These are phyloP conservation scores for Petunia secreta DNA, from an alignment of 257 asterid species.

Conservation along the genomic window DNA sequence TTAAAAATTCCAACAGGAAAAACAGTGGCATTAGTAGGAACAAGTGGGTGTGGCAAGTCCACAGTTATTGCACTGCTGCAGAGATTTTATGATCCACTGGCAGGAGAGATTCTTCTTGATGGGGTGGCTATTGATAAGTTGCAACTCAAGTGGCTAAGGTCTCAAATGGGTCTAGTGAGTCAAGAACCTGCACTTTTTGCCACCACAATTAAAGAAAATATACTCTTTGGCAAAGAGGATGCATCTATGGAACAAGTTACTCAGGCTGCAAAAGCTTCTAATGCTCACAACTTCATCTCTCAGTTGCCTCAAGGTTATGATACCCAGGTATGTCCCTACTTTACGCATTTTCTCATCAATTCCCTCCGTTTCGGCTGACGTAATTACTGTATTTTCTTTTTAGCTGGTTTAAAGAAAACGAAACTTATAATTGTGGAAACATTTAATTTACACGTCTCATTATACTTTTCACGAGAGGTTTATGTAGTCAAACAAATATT, in stretches of 20 bases:
- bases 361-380: no score
- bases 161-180: slow-evolving; percentile 97
- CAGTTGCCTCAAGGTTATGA: slow-evolving; percentile 87
- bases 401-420: no score
- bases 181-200: slow-evolving; percentile 97
- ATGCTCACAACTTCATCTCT: slow-evolving; percentile 86
- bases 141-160: slow-evolving; percentile 91
- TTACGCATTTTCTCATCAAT: no score
- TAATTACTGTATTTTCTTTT: no score
- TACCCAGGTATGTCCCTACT: slow-evolving; percentile 61
- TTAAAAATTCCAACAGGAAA: slow-evolving; percentile 69
- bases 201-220: slow-evolving; percentile 82
- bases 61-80: slow-evolving; percentile 79
- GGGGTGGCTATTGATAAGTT: slow-evolving; percentile 71
- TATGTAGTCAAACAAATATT: no score
- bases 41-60: slow-evolving; percentile 93
- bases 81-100: slow-evolving; percentile 81
- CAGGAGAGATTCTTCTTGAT: slow-evolving; percentile 74
- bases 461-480: no score
- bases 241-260: slow-evolving; percentile 76
- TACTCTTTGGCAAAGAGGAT: slow-evolving; percentile 86
- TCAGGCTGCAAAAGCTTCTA: slow-evolving; percentile 87
- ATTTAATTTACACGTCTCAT: no score
- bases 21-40: slow-evolving; percentile 90
- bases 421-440: no score